These are phyloP conservation scores for Agrocybe praecox DNA, from an alignment of 768 basidiomycete species.

Conservation along the genomic window DNA sequence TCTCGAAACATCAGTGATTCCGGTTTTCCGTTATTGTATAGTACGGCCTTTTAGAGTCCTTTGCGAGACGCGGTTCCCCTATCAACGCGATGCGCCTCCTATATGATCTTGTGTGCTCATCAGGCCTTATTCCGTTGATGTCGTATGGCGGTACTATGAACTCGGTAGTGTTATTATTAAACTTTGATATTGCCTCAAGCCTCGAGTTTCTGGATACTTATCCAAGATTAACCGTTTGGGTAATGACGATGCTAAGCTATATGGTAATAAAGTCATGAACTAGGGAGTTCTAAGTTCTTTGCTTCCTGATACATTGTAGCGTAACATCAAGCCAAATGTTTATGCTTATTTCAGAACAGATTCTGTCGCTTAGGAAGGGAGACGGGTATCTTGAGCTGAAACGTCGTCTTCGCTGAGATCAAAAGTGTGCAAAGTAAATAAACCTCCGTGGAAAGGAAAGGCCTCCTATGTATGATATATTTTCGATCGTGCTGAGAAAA, in stretches of 20 bases:
- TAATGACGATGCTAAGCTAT: too few species aligned
- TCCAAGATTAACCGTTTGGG: background rate
- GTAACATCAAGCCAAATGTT: too few species aligned
- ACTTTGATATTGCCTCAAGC: background rate
- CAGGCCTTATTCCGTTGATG: conserved; percentile 14
- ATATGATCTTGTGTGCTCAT: conserved; percentile 5
- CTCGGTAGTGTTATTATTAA: conserved; percentile 13
- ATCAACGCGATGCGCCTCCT: conserved; percentile 8
- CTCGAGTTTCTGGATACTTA: background rate
- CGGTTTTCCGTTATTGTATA: background rate
- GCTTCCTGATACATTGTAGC: too few species aligned
- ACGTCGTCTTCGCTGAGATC: background rate
- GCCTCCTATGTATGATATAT: too few species aligned
- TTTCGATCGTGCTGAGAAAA: too few species aligned
- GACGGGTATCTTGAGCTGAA: background rate
- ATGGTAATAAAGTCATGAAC: too few species aligned
- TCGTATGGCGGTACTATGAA: conserved; percentile 14
- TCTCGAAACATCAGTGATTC: background rate
- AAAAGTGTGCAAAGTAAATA: too few species aligned
- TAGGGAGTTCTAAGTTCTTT: too few species aligned
- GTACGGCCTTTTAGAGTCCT: background rate
- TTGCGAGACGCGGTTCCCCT: conserved; percentile 2
- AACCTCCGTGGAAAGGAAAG: too few species aligned
- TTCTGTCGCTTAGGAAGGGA: background rate
- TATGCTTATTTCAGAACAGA: background rate